Base-by-base conservation (phyloP, 2,329 filamentous ascomycete species). In the Macrophomina phaseolina region DNA sequence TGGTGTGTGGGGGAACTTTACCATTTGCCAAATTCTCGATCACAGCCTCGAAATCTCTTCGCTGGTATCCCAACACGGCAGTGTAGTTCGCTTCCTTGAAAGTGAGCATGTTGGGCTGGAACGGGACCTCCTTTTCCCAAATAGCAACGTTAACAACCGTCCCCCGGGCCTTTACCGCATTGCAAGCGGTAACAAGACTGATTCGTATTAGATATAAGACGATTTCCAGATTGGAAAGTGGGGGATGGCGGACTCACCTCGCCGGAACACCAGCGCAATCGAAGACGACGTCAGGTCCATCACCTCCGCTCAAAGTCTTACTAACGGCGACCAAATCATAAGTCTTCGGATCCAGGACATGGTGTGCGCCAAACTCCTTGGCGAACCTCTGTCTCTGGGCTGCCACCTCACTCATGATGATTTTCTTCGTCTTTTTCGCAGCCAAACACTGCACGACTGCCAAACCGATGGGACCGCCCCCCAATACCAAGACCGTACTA, bases 101-200 rank as follows among this genome's bases (percentile, higher is more conserved):
- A 5, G 87, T 81, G 36, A 88, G 70, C 70, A 83, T 81, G 69
- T 87, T 87, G 0, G 85, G 82, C 38, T 84, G 78, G 62, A 89
- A 83, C 0, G 81, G 79, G 4, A 87, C 80, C 6, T 79, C 78
- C 64, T 82, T 85, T 71, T 88, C 86, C 86, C 86, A 90, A 3
- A 90, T 85, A 0, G 88, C 86, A n/a, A 90, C 82, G 68, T 90
- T 90, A 2, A 90, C 82, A 0, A 90, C 81, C 0, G 85, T 86
- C 0, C 87, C 88, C 42, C 84, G 80, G 0, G 82, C 80, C 58
- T 82, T 80, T 2, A 87, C 83, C 0, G 84, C 81, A 23, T 81
- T 75, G 48, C 86, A 70, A 76, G 86, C 70, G 68, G 79, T 78
- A 16, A 66, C 71, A 9, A 78, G 64, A 63, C 75, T 67, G 30